Evolutionary conservation across 2,329 filamentous ascomycete species (phyloP).

Genomic region (Penicillium sclerotigenum): DNA sequence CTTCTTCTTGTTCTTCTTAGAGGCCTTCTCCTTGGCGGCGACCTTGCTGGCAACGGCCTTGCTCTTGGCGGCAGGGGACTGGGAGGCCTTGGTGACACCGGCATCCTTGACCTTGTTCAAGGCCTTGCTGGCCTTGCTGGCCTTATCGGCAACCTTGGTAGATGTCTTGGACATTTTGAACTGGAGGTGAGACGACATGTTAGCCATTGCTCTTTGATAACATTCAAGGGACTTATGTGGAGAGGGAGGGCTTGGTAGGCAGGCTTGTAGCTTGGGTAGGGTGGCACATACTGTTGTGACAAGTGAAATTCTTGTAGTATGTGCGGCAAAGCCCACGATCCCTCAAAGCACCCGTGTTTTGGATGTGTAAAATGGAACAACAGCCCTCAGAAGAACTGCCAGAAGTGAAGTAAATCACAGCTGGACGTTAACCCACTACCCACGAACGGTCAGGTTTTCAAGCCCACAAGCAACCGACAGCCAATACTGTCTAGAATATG

Average conservation of each 20-base stretch:
- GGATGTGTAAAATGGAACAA: slow-evolving; percentile 25
- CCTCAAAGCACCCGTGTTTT: slow-evolving; percentile 37
- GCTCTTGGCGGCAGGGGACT: slow-evolving; percentile 46
- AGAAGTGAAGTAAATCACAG: slow-evolving; percentile 34
- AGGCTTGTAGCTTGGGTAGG: slow-evolving; percentile 11
- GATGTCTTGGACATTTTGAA: slow-evolving; percentile 45
- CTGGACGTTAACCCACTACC: slow-evolving; percentile 41
- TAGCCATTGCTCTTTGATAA: slow-evolving; percentile 13
- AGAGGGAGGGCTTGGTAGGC: slow-evolving; percentile 7
- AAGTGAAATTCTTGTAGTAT: slow-evolving; percentile 21
- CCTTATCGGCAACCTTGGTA: slow-evolving; percentile 42
- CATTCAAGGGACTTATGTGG: neutral
- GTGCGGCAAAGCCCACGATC: slow-evolving; percentile 39
- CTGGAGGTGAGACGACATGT: slow-evolving; percentile 15
- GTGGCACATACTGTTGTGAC: slow-evolving; percentile 13
- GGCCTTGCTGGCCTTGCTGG: slow-evolving; percentile 37
- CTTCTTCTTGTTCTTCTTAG: slow-evolving; percentile 45
- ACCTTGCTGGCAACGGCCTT: slow-evolving; percentile 45
- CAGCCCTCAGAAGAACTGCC: slow-evolving; percentile 28
- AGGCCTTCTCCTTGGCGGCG: slow-evolving; percentile 40
- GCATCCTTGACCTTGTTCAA: slow-evolving; percentile 49
- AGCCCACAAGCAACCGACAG: slow-evolving; percentile 45
- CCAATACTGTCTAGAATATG: slow-evolving; percentile 42
- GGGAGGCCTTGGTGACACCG: slow-evolving; percentile 45
- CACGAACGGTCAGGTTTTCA: slow-evolving; percentile 41